Percentiles rank a stretch among this genome's conserved stretches.
These are phyloP conservation scores for Amanita muscaria DNA, from an alignment of 768 basidiomycete genomes.

Conservation along the genomic window DNA sequence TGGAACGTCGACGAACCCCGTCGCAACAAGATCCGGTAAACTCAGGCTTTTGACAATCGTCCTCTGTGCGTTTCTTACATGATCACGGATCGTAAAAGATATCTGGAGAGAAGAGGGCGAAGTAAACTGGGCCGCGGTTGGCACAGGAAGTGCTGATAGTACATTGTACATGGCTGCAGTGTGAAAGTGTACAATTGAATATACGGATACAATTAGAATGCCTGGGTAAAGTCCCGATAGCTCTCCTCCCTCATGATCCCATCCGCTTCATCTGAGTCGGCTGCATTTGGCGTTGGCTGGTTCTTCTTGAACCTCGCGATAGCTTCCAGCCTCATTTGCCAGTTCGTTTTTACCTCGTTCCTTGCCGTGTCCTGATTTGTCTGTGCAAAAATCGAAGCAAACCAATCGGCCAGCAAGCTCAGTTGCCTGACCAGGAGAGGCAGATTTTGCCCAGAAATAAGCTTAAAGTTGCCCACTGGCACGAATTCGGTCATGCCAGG, in stretches of 20 bases:
- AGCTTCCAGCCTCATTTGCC: conserved; percentile 71
- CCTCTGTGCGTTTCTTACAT: conserved; percentile 39
- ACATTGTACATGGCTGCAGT: conserved; percentile 23
- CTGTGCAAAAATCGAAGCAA: conserved; percentile 72
- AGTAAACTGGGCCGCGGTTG: conserved; percentile 27
- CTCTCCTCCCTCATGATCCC: conserved; percentile 45
- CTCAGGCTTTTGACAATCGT: conserved; percentile 29
- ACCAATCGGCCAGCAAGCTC: conserved; percentile 82
- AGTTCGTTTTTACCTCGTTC: conserved; percentile 82
- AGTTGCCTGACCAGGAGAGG: conserved; percentile 86
- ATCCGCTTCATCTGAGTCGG: conserved; percentile 19
- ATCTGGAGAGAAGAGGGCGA: conserved; percentile 31
- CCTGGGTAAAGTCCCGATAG: conserved; percentile 46
- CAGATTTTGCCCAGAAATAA: conserved; percentile 82
- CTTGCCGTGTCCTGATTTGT: conserved; percentile 63
- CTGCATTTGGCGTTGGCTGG: conserved; percentile 19
- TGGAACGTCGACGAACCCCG: conserved; percentile 25
- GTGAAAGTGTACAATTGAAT: too few species aligned
- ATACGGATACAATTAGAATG: not conserved
- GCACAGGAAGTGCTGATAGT: conserved; percentile 32
- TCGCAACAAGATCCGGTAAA: conserved; percentile 13
- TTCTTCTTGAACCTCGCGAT: conserved; percentile 63
- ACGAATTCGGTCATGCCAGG: conserved; percentile 90
- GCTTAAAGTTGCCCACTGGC: conserved; percentile 88
- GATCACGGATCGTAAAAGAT: conserved; percentile 40